Conservation (phyloP, 371 early-diverging fungal species). For the Apophysomyces sp. region DNA sequence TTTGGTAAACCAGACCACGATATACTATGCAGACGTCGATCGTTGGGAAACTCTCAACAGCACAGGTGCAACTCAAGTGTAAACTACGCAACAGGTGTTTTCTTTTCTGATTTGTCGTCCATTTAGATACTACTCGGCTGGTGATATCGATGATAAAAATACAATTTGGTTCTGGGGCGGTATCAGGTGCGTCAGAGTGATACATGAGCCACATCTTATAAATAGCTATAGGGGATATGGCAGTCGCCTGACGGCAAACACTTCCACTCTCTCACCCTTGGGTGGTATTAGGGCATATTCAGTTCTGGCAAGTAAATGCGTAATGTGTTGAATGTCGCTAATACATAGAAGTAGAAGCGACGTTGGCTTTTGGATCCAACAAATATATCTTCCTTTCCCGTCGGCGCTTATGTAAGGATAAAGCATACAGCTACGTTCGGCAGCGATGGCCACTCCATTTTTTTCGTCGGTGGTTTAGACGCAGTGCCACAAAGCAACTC, state of each 20-base stretch:
- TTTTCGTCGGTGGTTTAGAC: conserved; percentile 18
- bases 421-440: conserved; percentile 14
- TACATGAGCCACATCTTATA: not conserved
- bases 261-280: not conserved
- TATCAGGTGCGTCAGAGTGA: not conserved
- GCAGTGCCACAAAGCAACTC: not conserved
- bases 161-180: conserved; percentile 17
- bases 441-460: conserved; percentile 9
- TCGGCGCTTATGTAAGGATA: not conserved
- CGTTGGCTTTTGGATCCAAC: not conserved
- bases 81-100: not conserved
- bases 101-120: not conserved
- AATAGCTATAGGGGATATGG: not conserved
- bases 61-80: not conserved
- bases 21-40: conserved; percentile 5
- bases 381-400: not conserved
- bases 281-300: not conserved
- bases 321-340: not conserved
- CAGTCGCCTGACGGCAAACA: not conserved
- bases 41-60: conserved; percentile 8
- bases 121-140: conserved; percentile 8
- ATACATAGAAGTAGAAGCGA: not conserved
- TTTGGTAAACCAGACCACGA: conserved; percentile 11
- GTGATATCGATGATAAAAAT: conserved; percentile 8
- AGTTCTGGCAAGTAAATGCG: not conserved